Percentiles rank a stretch among this genome's conserved stretches.
Conservation (phyloP, 768 basidiomycete species). For the Polyporus arcularius region DNA sequence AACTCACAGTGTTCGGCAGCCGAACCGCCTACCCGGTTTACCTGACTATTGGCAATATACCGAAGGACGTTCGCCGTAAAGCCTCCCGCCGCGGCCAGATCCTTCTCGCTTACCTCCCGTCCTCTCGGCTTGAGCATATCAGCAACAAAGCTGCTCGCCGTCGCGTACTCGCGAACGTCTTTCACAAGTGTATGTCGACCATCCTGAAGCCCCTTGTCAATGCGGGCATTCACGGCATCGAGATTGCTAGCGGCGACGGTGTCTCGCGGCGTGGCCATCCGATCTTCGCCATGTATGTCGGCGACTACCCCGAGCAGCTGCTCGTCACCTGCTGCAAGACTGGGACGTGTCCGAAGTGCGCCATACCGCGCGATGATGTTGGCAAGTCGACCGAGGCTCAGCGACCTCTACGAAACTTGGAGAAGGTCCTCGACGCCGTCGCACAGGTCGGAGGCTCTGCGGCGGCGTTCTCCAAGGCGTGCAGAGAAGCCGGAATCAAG, state of each 20-base stretch:
- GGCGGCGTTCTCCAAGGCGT: constrained; percentile 9
- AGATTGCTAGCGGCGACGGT: constrained; percentile 26
- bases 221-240: constrained; percentile 16
- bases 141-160: constrained; percentile 20
- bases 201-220: constrained; percentile 18
- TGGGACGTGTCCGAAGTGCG: constrained; percentile 23
- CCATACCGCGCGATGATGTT: constrained; percentile 7
- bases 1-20: constrained; percentile 22
- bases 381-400: constrained; percentile 26
- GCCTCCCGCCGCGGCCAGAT: constrained; percentile 23
- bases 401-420: constrained; percentile 20
- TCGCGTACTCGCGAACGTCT: constrained; percentile 21
- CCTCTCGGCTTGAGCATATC: constrained; percentile 18
- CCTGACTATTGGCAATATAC: constrained; percentile 30
- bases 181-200: constrained; percentile 19
- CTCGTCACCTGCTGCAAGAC: constrained; percentile 19
- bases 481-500: constrained; percentile 19
- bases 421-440: constrained; percentile 7
- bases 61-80: constrained; percentile 25
- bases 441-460: background rate
- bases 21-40: constrained; percentile 27
- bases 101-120: constrained; percentile 28
- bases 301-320: constrained; percentile 28
- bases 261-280: constrained; percentile 22
- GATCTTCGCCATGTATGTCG: constrained; percentile 19